Conservation (phyloP, 2,329 filamentous ascomycete genomes). For the Polychaeton citri region DNA sequence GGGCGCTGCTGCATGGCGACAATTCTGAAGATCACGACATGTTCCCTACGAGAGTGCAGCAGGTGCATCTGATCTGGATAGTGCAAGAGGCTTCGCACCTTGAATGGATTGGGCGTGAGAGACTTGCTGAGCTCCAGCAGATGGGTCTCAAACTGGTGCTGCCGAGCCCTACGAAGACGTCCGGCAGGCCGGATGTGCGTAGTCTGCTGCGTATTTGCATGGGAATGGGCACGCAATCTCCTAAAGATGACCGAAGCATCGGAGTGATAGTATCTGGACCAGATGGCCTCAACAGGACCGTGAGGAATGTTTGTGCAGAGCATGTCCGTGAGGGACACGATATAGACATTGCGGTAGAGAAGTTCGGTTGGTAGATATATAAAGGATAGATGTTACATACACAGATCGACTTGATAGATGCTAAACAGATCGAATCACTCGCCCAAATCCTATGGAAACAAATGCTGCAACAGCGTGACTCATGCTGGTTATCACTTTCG, state of each 20-base stretch:
- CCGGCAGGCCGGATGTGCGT: slow-evolving; percentile 41
- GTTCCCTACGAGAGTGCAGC: slow-evolving; percentile 7
- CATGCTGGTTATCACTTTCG: too few relatives aligned
- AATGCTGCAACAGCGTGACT: too few relatives aligned
- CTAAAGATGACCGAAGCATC: slow-evolving; percentile 20
- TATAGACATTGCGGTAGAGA: slow-evolving; percentile 47
- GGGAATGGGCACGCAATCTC: slow-evolving; percentile 22
- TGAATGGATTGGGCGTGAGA: slow-evolving; percentile 39
- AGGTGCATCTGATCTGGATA: slow-evolving; percentile 42
- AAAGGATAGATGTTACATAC: too few relatives aligned
- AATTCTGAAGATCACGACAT: slow-evolving; percentile 9
- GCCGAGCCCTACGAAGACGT: slow-evolving; percentile 40
- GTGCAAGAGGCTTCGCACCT: slow-evolving; percentile 40
- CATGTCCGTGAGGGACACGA: slow-evolving; percentile 35
- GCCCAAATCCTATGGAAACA: too few relatives aligned
- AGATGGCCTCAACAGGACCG: slow-evolving; percentile 45
- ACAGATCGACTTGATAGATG: too few relatives aligned
- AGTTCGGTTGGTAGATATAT: slow-evolving; percentile 49
- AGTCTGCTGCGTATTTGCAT: slow-evolving; percentile 23
- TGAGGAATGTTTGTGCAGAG: slow-evolving; percentile 44
- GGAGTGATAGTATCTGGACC: slow-evolving; percentile 50
- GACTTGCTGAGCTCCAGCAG: slow-evolving; percentile 35
- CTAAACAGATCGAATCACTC: too few relatives aligned
- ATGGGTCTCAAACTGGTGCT: slow-evolving; percentile 41
- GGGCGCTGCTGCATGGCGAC: slow-evolving; percentile 23